Base-by-base conservation (phyloP, 2,329 filamentous ascomycete genomes). In the Curvularia sp. region DNA sequence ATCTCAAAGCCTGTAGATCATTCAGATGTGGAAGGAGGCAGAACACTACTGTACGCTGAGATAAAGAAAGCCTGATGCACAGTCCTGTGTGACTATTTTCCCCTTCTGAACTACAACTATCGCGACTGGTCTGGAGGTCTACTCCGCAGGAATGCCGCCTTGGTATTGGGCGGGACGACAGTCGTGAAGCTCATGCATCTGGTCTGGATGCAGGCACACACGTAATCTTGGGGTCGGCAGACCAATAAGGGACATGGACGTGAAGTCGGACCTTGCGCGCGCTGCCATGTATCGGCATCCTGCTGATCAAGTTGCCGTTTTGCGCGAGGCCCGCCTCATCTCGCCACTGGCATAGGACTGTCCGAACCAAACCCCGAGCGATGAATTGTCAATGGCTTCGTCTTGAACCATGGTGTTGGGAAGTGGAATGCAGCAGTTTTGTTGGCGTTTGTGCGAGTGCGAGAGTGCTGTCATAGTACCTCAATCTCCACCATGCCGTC, bases 291-390 rank as follows among this genome's bases (percentile, higher is more conserved):
- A 36, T 36, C 32, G 46, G 46, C 46, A 34, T 25, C n/a, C 23
- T 38, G 28, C 48, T 12, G 47, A 42, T 36, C 42, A 41, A 39
- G n/a, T 27, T 18, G 49, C 27, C 28, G 19, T 19, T 34, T 42
- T 49, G 55, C 51, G 36, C 45, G 18, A 57, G 47, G 36, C 53
- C 49, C 47, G 46, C 49, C 32, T 23, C 42, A 30, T 32, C 38
- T 19, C 32, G 48, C 30, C 46, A 49, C 18, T 46, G 42, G 18
- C 15, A 57, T 43, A 25, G 19, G 30, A 39, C 8, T 27, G 21
- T 32, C 53, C 32, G 48, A 51, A 43, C 41, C 48, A 51, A 32
- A 56, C 28, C 23, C 23, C 27, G n/a, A 43, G 50, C 38, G 28
- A 52, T 23, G 46, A 27, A 32, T 34, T 18, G 21, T 25, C 21